phyloP scores from a whole-genome alignment of 2,329 filamentous ascomycete species.

The Penicillium sp. region DNA sequence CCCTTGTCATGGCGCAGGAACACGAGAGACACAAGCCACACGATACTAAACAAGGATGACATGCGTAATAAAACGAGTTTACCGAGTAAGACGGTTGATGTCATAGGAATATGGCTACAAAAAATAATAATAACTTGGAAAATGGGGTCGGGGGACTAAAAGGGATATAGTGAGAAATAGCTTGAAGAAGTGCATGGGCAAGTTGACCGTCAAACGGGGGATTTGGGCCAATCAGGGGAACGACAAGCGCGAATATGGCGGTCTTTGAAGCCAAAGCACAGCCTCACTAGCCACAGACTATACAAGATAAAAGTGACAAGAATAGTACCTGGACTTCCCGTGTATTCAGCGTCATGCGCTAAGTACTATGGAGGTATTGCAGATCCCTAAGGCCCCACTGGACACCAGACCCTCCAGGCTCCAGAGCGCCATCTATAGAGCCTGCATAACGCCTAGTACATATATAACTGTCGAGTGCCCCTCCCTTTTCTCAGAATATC shows the following conservation, averaged over 20 bases:
- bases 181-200: not conserved
- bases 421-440: slow-evolving; percentile 6
- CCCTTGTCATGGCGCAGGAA: slow-evolving; percentile 16
- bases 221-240: slow-evolving; percentile 11
- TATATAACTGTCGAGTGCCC: not conserved
- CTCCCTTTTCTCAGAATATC: not conserved
- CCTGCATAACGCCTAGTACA: slow-evolving; percentile 6
- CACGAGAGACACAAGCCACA: slow-evolving; percentile 24
- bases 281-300: slow-evolving; percentile 11
- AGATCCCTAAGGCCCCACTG: not conserved
- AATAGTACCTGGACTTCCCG: not conserved
- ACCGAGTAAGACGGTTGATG: not conserved
- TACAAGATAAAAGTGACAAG: not conserved
- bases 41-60: slow-evolving; percentile 3
- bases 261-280: slow-evolving; percentile 17
- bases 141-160: not conserved
- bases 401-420: slow-evolving; percentile 15
- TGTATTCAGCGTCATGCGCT: not conserved
- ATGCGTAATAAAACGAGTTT: not conserved
- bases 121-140: not conserved
- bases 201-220: not conserved
- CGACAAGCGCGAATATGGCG: slow-evolving; percentile 4
- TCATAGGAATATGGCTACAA: not conserved
- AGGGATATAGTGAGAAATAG: not conserved
- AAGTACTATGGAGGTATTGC: slow-evolving; percentile 8